Evolutionary conservation across 176 grass and related monocot genomes (phyloP).

Genomic region (Tuctoria greenei): DNA sequence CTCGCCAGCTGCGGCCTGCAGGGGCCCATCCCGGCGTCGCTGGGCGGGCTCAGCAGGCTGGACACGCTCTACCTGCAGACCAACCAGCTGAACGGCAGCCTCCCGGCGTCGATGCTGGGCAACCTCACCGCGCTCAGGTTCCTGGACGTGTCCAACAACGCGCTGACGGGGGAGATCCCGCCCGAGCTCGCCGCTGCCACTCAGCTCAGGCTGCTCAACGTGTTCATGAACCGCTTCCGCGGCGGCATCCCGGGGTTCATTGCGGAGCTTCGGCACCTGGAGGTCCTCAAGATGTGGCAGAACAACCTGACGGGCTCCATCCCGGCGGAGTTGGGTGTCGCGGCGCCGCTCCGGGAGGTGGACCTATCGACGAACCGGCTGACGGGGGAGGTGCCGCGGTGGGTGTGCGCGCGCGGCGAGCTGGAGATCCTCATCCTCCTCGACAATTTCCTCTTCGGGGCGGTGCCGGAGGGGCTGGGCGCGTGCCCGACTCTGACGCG

Average conservation of each 20-base stretch:
- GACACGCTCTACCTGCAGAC: conserved; percentile 80
- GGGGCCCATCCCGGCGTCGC: conserved; percentile 46
- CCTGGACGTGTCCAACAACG: conserved; percentile 86
- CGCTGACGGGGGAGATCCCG: conserved; percentile 67
- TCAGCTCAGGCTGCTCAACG: conserved; percentile 53
- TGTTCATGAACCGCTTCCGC: conserved; percentile 81
- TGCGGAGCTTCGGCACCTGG: conserved; percentile 41
- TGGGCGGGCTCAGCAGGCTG: conserved; percentile 49
- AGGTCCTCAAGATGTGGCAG: conserved; percentile 75
- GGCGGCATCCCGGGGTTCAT: conserved; percentile 55
- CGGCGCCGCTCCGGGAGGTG: conserved; percentile 54
- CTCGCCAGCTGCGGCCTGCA: conserved; percentile 65
- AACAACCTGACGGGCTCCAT: conserved; percentile 79
- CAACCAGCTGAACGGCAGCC: conserved; percentile 62
- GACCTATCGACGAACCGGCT: conserved; percentile 78
- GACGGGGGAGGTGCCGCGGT: conserved; percentile 57
- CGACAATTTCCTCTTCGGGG: conserved; percentile 68
- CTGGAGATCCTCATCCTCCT: conserved; percentile 82
- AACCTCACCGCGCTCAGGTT: conserved; percentile 58
- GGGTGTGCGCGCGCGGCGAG: conserved; percentile 50
- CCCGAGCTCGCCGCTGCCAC: conserved; percentile 40
- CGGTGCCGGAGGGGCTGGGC: conserved; percentile 62
- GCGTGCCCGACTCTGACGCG: conserved; percentile 51
- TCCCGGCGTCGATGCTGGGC: conserved; percentile 48
- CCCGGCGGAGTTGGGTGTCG: conserved; percentile 42